Percentiles rank a stretch among this genome's conserved stretches.
These are phyloP conservation scores for Tulasnella sp. DNA, from an alignment of 768 basidiomycete genomes.

Conservation along the genomic window DNA sequence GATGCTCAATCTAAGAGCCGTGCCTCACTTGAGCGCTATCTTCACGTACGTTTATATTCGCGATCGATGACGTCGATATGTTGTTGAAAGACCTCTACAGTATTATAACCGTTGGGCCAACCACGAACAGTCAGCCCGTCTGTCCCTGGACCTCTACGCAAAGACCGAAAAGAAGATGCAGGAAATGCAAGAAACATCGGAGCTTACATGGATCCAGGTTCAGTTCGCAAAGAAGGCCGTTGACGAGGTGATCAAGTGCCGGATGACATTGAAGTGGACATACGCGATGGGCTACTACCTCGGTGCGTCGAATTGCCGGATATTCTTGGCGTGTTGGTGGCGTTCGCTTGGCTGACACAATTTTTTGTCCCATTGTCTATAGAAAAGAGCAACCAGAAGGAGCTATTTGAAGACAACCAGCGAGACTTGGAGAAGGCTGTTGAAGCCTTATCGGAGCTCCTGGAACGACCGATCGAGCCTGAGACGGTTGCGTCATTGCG, in stretches of 20 bases:
- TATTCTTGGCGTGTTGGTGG: not conserved
- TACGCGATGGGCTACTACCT: constrained; percentile 99
- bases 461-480: constrained; percentile 87
- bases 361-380: not conserved
- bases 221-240: constrained; percentile 99
- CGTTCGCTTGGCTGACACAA: constrained; percentile 4
- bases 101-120: constrained; percentile 99
- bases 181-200: constrained; percentile 92
- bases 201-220: constrained; percentile 95
- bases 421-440: constrained; percentile 92
- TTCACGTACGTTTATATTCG: constrained; percentile 64
- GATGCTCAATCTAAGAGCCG: constrained; percentile 89
- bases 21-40: constrained; percentile 88
- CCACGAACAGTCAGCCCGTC: constrained; percentile 98
- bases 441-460: constrained; percentile 86
- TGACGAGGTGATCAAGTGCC: constrained; percentile 82
- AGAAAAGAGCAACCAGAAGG: constrained; percentile 81
- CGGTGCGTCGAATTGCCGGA: constrained; percentile 34
- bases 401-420: constrained; percentile 96
- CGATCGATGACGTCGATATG: constrained; percentile 16
- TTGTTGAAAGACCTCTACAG: constrained; percentile 43
- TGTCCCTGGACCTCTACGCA: constrained; percentile 84
- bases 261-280: constrained; percentile 97
- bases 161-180: constrained; percentile 99
- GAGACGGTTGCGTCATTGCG: constrained; percentile 76